Base-by-base conservation (phyloP, 805 yeast genomes). In the Cyberlindnera xylosilytica region DNA sequence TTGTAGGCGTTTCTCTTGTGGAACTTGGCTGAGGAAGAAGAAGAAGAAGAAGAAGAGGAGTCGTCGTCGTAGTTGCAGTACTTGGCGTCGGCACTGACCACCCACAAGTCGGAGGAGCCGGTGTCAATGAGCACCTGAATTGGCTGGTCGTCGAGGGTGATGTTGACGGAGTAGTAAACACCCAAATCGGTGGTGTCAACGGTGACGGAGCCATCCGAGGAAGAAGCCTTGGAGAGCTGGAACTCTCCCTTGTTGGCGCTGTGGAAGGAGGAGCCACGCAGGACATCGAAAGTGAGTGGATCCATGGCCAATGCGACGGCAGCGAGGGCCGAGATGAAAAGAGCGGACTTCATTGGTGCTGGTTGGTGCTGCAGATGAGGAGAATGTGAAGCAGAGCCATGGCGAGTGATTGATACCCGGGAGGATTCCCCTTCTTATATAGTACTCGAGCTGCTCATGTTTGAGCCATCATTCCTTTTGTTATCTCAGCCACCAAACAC, bases 81-180 rank as follows among this genome's bases (percentile, higher is more conserved):
- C 3, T 62, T 53, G 39, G 63, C 64, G 1, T 38, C 34, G 2
- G 50, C 29, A 56, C 59, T 41, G 12, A 45, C 36, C 39, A 64
- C 60, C 69, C 69, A 64, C 20, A 64, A 52, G 36, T 64, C 68
- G 3, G 66, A 54, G 3, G 66, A 61, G 0, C 67, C 68, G 1
- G 67, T 64, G 36, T 64, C 69, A 4, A 64, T 35, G 38, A 62
- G 41, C 7, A 61, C 65, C n/a, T 44, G 45, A 6, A 64, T 51
- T 16, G 51, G 40, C 19, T 57, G 56, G 13, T 36, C 39, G 3
- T 46, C 52, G 15, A 53, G 15, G 17, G 42, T 35, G 18, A 52
- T 20, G 16, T 42, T 36, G 19, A 40, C 37, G 8, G 52, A 34
- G 34, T 46, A 47, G 41, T 38, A 52, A 28, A 41, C 36, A 9